Conservation (phyloP, 108 stramenopile species). For the Cyclotella sp. region DNA sequence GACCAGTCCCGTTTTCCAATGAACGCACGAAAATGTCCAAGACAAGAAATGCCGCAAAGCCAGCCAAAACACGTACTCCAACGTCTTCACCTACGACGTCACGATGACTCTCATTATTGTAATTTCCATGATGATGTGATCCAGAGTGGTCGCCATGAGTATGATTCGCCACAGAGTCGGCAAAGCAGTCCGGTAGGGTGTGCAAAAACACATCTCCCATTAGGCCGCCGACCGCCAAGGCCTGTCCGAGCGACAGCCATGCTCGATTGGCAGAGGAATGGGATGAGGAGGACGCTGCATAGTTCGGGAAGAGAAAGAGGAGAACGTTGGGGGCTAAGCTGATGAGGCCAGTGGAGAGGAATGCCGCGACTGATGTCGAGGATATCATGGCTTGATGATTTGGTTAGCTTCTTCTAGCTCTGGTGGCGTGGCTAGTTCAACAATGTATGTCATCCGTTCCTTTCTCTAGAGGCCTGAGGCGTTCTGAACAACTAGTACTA, state of each 20-base stretch:
- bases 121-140: constrained; percentile 7
- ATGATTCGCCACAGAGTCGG: constrained; percentile 23
- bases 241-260: constrained; percentile 75
- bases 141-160: neutral
- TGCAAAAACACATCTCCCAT: constrained; percentile 91
- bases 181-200: constrained; percentile 71
- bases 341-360: constrained; percentile 63
- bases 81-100: constrained; percentile 42
- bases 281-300: constrained; percentile 39
- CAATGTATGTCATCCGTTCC: too few species aligned
- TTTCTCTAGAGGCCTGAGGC: too few species aligned
- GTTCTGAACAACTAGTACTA: too few species aligned
- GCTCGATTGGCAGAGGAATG: constrained; percentile 31
- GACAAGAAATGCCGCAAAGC: constrained; percentile 76
- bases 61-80: constrained; percentile 70
- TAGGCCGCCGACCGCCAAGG: constrained; percentile 79
- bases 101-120: constrained; percentile 7
- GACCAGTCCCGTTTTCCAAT: constrained; percentile 42
- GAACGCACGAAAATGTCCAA: constrained; percentile 76
- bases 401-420: too few species aligned
- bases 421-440: too few species aligned
- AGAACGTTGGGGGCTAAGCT: constrained; percentile 86
- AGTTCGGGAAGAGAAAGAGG: constrained; percentile 75
- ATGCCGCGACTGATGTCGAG: constrained; percentile 55
- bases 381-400: too few species aligned